A percentile compares a stretch with the other conserved stretches of the same genome.
These are phyloP conservation scores for Starmera dryadoides DNA, from an alignment of 805 yeast species.

Conservation along the genomic window DNA sequence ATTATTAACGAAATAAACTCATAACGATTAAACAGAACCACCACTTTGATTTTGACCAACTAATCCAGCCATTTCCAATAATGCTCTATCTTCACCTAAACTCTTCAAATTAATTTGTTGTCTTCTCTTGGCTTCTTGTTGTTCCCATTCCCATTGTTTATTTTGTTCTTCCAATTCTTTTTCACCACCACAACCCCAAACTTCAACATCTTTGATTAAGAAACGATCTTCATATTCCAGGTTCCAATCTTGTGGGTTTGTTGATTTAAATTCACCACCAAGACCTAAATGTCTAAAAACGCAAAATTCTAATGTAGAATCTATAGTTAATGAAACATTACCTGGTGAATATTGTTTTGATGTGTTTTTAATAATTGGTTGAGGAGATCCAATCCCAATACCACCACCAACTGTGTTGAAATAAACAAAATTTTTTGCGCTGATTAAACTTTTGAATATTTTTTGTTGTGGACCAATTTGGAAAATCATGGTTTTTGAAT, in stretches of 20 bases:
- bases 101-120: conserved; percentile 59
- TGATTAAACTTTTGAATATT: conserved; percentile 33
- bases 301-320: conserved; percentile 72
- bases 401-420: conserved; percentile 76
- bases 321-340: conserved; percentile 72
- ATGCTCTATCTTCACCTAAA: conserved; percentile 75
- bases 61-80: conserved; percentile 76
- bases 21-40: conserved; percentile 35
- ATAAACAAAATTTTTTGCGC: conserved; percentile 40
- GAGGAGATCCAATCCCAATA: conserved; percentile 70
- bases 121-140: conserved; percentile 73
- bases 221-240: conserved; percentile 61
- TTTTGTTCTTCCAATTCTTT: conserved; percentile 72
- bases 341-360: conserved; percentile 54
- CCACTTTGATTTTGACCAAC: conserved; percentile 44
- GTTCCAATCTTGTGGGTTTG: conserved; percentile 17
- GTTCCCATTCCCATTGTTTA: conserved; percentile 87
- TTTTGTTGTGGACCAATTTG: conserved; percentile 65
- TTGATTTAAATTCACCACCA: conserved; percentile 42
- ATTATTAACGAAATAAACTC: too few relatives aligned
- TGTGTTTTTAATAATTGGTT: conserved; percentile 47
- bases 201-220: conserved; percentile 69
- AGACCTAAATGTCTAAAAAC: conserved; percentile 63
- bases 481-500: conserved; percentile 45
- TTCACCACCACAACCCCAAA: conserved; percentile 86